Base-by-base conservation (phyloP, 2,329 filamentous ascomycete genomes). In the Teratosphaeria destructans region DNA sequence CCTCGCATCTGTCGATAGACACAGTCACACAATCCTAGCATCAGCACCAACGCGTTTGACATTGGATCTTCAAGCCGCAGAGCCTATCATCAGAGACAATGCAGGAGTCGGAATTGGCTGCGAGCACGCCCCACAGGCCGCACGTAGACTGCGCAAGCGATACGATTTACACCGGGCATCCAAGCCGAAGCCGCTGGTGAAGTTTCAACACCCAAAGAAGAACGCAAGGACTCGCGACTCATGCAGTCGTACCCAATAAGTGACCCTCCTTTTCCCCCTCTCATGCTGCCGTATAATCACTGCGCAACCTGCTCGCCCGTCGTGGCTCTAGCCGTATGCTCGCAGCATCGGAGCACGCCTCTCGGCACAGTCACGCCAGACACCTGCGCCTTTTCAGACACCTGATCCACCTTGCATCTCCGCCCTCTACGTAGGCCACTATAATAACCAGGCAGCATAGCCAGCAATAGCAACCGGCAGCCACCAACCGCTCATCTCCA, bases 401-500 rank as follows among this genome's bases (percentile, higher is more conserved):
- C 37, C 37, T 39, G 3, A 39, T 39, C 11, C 37, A 39, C 37
- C 37, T 4, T 39, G 37, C 37, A 39, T 11, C 37, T 49, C 19
- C 4, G 8, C 16, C 43, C 5, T 49, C 11, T n/a, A n/a, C 16
- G 11, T 23, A 2, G 19, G 7, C 16, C 8, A 49, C 43, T 63
- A 71, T 59, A 71, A 65, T 58, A 68, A 68, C 59, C 67, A 69
- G 49, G 72, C 63, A n/a, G 69, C 67, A 49, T 72, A 74, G 2
- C 71, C 60, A 5, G 76, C 73, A 57, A 73, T 68, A 35, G 74
- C 67, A 3, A 71, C 69, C 58, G 78, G 68, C 3, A 71, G 66
- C 70, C 73, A 76, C 58, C 71, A 75, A 2, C 77, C 75, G 19
- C 69, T 65, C 47, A 69, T 71, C 58, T 72, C 68, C 12, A 69